A percentile compares a stretch with the other conserved stretches of the same genome.
Evolutionary conservation across 1,139 yeast genomes (phyloP).

Genomic region (Hyphopichia burtonii): DNA sequence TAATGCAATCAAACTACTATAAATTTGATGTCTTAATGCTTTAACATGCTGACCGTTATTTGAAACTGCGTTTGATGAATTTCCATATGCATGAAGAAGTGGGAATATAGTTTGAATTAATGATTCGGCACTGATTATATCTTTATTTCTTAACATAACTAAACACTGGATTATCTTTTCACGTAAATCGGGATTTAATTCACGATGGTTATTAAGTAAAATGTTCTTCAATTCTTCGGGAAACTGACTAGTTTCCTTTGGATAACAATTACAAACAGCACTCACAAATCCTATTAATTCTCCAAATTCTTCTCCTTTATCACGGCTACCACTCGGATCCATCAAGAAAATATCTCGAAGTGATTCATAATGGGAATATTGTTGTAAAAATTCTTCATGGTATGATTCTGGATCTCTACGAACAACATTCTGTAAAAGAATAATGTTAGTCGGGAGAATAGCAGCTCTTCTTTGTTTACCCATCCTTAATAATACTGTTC

Average conservation of each 20-base stretch:
- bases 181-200: constrained; percentile 77
- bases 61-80: constrained; percentile 31
- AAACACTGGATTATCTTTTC: constrained; percentile 90
- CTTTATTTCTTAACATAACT: constrained; percentile 87
- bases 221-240: constrained; percentile 77
- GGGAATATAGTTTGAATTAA: constrained; percentile 89
- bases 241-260: constrained; percentile 80
- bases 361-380: constrained; percentile 89
- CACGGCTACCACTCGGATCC: constrained; percentile 56
- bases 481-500: constrained; percentile 43
- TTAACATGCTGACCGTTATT: constrained; percentile 69
- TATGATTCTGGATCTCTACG: constrained; percentile 93
- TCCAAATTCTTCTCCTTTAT: constrained; percentile 67
- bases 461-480: constrained; percentile 90
- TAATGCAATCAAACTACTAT: constrained; percentile 71
- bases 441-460: constrained; percentile 85
- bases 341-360: constrained; percentile 79
- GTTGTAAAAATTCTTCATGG: constrained; percentile 89
- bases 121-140: constrained; percentile 73
- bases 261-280: constrained; percentile 88
- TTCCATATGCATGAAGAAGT: constrained; percentile 55
- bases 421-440: constrained; percentile 85
- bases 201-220: constrained; percentile 72
- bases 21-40: constrained; percentile 78
- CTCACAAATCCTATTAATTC: constrained; percentile 88